Evolutionary conservation across 1,284 basidiomycete species (phyloP), one percentile per base, ranked within the genome.

Genomic region (Albatrellus sp.): DNA sequence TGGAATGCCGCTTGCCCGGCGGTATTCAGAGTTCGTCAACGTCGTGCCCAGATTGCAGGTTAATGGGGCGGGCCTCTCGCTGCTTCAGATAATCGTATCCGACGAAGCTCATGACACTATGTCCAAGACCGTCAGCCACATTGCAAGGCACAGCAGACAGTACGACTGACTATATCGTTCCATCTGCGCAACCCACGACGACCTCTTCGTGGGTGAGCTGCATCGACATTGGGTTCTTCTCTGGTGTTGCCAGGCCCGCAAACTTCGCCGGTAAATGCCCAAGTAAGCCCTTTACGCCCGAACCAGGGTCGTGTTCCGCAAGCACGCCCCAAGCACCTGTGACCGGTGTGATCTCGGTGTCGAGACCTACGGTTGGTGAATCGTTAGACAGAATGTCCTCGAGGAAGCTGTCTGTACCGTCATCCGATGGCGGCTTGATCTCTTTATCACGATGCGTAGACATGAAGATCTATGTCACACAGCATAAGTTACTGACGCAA

Each of bases 201-300:
- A 88, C 85, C 57, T 88, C 83, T 57, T 89, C 85, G 53, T 88
- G 86, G 50, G 78, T 86, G 52, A 89, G 59, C 54, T 88, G 84
- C 82, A 89, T 87, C 46, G 80, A 82, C 85, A 89, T 89, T 11
- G 86, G 86, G 54, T 89, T 89, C 72, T 87, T 86, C 61, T 84
- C 84, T 1, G 85, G 85, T 14, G 73, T 82, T 30, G 85, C 82
- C 28, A 89, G 64, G 1, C 85, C 85, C 17, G 66, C 58, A 54
- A 87, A 88, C 55, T 80, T 84, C 30, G 56, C 52, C 1, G 82
- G 82, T 14, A 84, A 56, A 11, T 62, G 50, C 0, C 84, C 78
- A 33, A 72, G 59, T 2, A 86, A 53, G 4, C 84, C 83, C 52
- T 71, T 74, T 9, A 73, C 60, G 9, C 60, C 63, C 2, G 56